Evolutionary conservation across 441 rosid genomes (phyloP).

Genomic region (Erodium moschatum): DNA sequence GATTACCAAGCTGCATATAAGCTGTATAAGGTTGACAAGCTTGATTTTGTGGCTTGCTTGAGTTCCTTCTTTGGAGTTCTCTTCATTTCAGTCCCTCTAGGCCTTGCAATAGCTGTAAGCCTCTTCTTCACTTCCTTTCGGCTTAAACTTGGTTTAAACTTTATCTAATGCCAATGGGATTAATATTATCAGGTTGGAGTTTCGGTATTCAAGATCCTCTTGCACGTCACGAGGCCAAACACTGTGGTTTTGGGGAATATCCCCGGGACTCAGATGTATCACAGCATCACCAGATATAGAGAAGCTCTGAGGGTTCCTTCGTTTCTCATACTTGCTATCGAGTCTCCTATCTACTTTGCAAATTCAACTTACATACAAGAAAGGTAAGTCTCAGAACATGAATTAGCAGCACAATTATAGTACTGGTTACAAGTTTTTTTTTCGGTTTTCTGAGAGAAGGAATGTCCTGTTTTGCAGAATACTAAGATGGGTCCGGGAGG

Average conservation of each 20-base stretch:
- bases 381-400: conserved; percentile 34
- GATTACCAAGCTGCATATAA: conserved; percentile 60
- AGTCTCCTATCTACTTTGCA: conserved; percentile 83
- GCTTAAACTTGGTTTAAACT: background rate
- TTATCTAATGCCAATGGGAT: background rate
- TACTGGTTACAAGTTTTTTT: background rate
- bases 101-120: conserved; percentile 61
- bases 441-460: background rate
- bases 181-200: conserved; percentile 55
- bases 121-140: background rate
- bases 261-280: conserved; percentile 65
- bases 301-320: conserved; percentile 66
- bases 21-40: conserved; percentile 87
- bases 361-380: conserved; percentile 82
- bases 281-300: conserved; percentile 55
- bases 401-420: background rate
- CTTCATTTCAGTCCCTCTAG: conserved; percentile 82
- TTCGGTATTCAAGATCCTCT: conserved; percentile 71
- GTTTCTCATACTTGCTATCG: conserved; percentile 63
- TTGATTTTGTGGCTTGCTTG: conserved; percentile 73
- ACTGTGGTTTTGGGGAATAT: conserved; percentile 66
- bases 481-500: conserved; percentile 78
- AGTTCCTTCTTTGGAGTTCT: conserved; percentile 89
- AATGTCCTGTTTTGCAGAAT: conserved; percentile 40
- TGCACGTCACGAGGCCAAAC: conserved; percentile 83